These are phyloP conservation scores for Salvia rosmarinus DNA, from an alignment of 257 asterid species.

Conservation along the genomic window DNA sequence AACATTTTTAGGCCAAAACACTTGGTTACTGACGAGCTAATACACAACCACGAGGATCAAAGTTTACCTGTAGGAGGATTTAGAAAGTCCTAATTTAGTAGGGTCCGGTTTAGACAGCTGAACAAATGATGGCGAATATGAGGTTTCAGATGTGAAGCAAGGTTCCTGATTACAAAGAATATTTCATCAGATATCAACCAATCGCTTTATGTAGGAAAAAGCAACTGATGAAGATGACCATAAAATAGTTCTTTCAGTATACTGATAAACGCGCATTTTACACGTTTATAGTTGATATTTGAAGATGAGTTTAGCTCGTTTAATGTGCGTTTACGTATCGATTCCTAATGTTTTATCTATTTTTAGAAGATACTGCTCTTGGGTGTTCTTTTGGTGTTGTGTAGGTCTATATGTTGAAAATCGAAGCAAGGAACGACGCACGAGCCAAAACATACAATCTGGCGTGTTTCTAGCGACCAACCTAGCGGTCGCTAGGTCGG, in stretches of 20 bases:
- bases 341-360: too few relatives aligned
- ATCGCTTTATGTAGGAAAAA: neutral
- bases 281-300: too few relatives aligned
- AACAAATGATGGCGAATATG: slow-evolving; percentile 37
- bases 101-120: slow-evolving; percentile 39
- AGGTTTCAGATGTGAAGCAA: slow-evolving; percentile 36
- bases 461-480: too few relatives aligned
- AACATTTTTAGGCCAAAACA: slow-evolving; percentile 4
- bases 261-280: too few relatives aligned
- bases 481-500: too few relatives aligned
- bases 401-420: too few relatives aligned
- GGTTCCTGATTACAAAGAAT: slow-evolving; percentile 47
- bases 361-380: too few relatives aligned
- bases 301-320: too few relatives aligned
- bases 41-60: neutral
- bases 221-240: neutral
- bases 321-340: too few relatives aligned
- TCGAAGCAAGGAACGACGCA: too few relatives aligned
- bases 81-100: slow-evolving; percentile 39
- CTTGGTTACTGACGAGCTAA: slow-evolving; percentile 16
- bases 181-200: slow-evolving; percentile 20
- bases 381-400: too few relatives aligned
- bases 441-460: too few relatives aligned
- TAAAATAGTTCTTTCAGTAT: neutral
- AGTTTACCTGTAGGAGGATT: slow-evolving; percentile 51